Conservation (phyloP, 1,284 basidiomycete species). For the Ganoderma leucocontextum region DNA sequence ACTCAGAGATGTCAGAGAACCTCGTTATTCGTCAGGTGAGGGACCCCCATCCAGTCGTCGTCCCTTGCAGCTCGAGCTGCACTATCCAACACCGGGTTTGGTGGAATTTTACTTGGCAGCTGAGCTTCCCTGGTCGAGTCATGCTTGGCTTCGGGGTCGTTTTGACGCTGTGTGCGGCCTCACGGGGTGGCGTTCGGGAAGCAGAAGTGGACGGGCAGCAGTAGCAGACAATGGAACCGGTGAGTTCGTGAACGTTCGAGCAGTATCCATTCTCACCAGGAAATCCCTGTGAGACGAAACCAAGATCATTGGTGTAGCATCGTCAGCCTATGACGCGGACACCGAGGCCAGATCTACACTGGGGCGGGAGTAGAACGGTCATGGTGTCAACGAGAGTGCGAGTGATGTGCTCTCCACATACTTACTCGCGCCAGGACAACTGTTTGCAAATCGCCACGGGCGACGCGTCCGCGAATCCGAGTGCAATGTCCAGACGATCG, state of each 20-base stretch:
- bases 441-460: slow-evolving; percentile 1
- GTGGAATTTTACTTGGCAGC: not conserved
- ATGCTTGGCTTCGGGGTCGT: not conserved
- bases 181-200: not conserved
- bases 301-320: not conserved
- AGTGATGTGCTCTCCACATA: not conserved
- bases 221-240: slow-evolving; percentile 6
- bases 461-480: not conserved
- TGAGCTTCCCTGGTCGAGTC: not conserved
- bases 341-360: not conserved
- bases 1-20: not conserved
- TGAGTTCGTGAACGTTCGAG: slow-evolving; percentile 7
- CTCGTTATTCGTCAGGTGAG: not conserved
- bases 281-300: not conserved
- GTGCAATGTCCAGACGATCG: not conserved
- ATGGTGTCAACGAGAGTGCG: not conserved
- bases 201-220: not conserved
- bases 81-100: not conserved
- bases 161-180: not conserved
- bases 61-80: not conserved
- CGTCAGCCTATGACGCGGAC: not conserved
- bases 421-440: not conserved
- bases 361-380: not conserved
- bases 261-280: not conserved
- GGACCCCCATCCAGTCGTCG: no score